These are phyloP conservation scores for Aspergillus vadensis DNA, from an alignment of 2,329 filamentous ascomycete species.

Conservation along the genomic window DNA sequence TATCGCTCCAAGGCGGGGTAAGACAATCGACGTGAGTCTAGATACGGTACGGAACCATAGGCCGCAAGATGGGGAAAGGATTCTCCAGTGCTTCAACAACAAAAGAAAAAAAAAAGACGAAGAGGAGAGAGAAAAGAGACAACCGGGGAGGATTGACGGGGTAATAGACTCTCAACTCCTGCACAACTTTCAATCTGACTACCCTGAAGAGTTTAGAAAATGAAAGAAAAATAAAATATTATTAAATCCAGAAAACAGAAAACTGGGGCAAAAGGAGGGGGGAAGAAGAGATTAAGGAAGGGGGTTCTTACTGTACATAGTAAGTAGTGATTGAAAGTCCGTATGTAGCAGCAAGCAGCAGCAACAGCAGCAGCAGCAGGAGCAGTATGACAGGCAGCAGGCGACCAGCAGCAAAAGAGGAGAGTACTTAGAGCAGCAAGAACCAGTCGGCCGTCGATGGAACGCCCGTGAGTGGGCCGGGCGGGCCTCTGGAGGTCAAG, in stretches of 20 bases:
- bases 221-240: too few relatives aligned
- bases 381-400: conserved; percentile 22
- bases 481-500: conserved; percentile 22
- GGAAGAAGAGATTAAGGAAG: too few relatives aligned
- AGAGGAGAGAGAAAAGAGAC: too few relatives aligned
- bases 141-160: too few relatives aligned
- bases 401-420: conserved; percentile 6
- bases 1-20: conserved; percentile 21
- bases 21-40: conserved; percentile 19
- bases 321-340: too few relatives aligned
- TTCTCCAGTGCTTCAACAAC: background rate
- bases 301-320: too few relatives aligned
- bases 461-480: conserved; percentile 24
- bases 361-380: background rate
- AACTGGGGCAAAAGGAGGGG: too few relatives aligned
- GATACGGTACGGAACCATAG: conserved; percentile 19
- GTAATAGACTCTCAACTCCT: too few relatives aligned
- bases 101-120: too few relatives aligned
- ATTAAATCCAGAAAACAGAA: background rate
- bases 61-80: conserved; percentile 12
- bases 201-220: too few relatives aligned
- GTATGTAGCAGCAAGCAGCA: too few relatives aligned
- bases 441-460: conserved; percentile 19
- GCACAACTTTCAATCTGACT: too few relatives aligned
- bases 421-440: background rate